Evolutionary conservation across 768 basidiomycete genomes (phyloP).

Genomic region (Strobilomyces confusus): DNA sequence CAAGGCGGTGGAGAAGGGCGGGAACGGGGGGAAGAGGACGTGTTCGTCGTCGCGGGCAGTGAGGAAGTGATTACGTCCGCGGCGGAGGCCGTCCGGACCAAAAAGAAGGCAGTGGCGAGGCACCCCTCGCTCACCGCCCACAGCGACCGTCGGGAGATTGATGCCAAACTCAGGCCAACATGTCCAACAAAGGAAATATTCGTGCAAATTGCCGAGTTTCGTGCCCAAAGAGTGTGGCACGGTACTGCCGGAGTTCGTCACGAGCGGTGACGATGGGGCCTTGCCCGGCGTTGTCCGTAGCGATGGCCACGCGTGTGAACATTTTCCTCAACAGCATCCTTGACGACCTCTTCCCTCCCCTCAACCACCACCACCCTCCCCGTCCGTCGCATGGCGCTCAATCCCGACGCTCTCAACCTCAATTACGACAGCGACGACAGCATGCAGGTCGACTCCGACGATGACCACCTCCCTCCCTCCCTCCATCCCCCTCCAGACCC

Average conservation of each 20-base stretch:
- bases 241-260: slow-evolving; percentile 37
- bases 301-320: slow-evolving; percentile 40
- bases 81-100: slow-evolving; percentile 23
- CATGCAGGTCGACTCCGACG: slow-evolving; percentile 70
- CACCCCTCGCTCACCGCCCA: slow-evolving; percentile 2
- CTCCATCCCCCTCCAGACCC: slow-evolving; percentile 21
- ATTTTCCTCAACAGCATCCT: slow-evolving; percentile 40
- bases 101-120: neutral
- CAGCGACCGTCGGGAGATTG: slow-evolving; percentile 7
- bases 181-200: slow-evolving; percentile 8
- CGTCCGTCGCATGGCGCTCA: slow-evolving; percentile 33
- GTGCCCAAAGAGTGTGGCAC: slow-evolving; percentile 32
- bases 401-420: slow-evolving; percentile 46
- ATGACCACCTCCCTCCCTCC: slow-evolving; percentile 31
- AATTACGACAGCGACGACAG: slow-evolving; percentile 52
- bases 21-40: neutral
- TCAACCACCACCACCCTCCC: slow-evolving; percentile 31
- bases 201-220: slow-evolving; percentile 16
- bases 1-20: neutral
- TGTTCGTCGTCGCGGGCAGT: slow-evolving; percentile 23
- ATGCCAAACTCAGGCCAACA: neutral
- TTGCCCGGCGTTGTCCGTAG: slow-evolving; percentile 41
- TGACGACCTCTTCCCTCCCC: slow-evolving; percentile 37
- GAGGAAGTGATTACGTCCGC: slow-evolving; percentile 23
- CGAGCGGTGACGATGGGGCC: slow-evolving; percentile 41